Percentiles rank a stretch among this genome's conserved stretches.
Evolutionary conservation across 257 asterid genomes (phyloP).

Genomic region (Gentiana straminea): DNA sequence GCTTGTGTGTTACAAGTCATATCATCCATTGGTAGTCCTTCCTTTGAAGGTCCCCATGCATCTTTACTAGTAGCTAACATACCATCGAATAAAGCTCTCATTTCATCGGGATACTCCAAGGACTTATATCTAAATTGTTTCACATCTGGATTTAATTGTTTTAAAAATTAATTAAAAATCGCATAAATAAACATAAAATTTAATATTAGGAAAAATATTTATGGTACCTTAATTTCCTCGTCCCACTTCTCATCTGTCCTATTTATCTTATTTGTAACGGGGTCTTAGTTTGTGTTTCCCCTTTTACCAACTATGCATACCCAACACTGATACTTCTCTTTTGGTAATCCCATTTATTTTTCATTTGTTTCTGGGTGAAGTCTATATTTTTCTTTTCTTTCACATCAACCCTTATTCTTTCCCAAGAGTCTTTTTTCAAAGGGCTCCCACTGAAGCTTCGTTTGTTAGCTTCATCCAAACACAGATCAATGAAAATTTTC

Average conservation of each 20-base stretch:
- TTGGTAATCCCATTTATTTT: not conserved
- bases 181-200: not conserved
- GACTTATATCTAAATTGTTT: conserved; percentile 2
- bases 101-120: not conserved
- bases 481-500: not conserved
- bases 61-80: not conserved
- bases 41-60: conserved; percentile 2
- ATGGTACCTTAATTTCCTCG: not conserved
- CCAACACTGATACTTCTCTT: not conserved
- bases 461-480: not conserved
- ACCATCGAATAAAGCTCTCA: conserved; percentile 1
- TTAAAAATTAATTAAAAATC: not conserved
- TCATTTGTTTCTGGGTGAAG: not conserved
- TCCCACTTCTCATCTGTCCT: not conserved
- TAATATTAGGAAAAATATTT: not conserved
- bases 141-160: not conserved
- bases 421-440: not conserved
- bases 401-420: not conserved
- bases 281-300: not conserved
- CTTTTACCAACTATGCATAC: not conserved
- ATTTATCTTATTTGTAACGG: not conserved
- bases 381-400: not conserved
- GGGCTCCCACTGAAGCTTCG: not conserved
- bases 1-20: too few species aligned
- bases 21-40: not conserved